Base-by-base conservation (phyloP, 2,329 filamentous ascomycete genomes). In the Thelonectria rubi region DNA sequence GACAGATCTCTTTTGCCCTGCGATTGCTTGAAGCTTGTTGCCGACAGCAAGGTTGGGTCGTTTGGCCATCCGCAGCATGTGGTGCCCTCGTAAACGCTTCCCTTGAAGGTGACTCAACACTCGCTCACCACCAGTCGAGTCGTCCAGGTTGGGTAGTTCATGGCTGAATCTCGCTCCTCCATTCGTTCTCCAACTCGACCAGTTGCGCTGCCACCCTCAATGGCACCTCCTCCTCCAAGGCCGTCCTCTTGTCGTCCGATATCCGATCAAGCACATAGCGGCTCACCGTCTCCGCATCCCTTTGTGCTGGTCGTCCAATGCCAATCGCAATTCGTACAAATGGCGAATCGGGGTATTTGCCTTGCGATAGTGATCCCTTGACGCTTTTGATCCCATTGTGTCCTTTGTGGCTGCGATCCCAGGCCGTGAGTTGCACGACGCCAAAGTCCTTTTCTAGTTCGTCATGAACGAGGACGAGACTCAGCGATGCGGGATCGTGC, bases 391-490 rank as follows among this genome's bases (percentile, higher is more conserved):
- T 75, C 1, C 91, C 91, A 69, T 93, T 92, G 76, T 94, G 91
- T 0, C 91, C 91, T 10, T 85, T 83, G 39, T 87, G 81, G 71
- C 90, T 92, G 56, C 82, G 77, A 2, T 83, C 81, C 74, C 90
- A 92, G 21, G 82, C 81, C 58, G 85, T 85, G 6, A 92, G 80
- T 50, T 81, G 86, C 14, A 97, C 83, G 37, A 84, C 82, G 0
- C 93, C 93, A 2, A 93, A 73, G 3, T 84, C 80, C 43, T 86
- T 82, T 71, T 97, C 94, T 34, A 98, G 78, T 75, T 98, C 94
- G 75, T 98, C 94, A 75, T 98, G 93, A 18, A 98, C 81, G 12
- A 98, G 80, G 0, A 98, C 87, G 15, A 99, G 77, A 18, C 79
- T 79, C 14, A 80, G 73, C 54, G 69, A 67, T 64, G 73, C 64